phyloP scores from a whole-genome alignment of 257 asterid species.

The Mitragyna speciosa region DNA sequence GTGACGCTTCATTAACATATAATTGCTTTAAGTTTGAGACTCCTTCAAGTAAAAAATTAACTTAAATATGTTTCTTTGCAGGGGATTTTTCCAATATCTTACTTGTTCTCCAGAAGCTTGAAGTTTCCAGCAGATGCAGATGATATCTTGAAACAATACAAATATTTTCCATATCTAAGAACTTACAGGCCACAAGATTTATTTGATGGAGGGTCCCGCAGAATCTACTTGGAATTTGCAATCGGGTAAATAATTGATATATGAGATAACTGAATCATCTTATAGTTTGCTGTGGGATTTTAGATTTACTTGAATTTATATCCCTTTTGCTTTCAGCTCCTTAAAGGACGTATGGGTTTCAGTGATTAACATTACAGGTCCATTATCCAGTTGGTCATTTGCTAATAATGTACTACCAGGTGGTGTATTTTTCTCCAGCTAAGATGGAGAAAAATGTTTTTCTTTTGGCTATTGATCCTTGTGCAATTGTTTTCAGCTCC shows the following conservation, averaged over 20 bases:
- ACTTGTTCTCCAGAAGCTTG: constrained; percentile 70
- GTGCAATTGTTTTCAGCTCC: constrained; percentile 54
- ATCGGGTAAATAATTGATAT: constrained; percentile 45
- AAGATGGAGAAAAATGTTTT: not conserved
- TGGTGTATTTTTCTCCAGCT: constrained; percentile 30
- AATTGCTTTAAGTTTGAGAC: not conserved
- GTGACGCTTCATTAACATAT: not conserved
- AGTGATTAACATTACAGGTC: constrained; percentile 89
- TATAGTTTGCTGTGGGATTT: not conserved
- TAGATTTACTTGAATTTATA: not conserved
- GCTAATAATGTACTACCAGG: constrained; percentile 76
- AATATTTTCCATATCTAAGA: constrained; percentile 53
- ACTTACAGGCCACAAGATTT: constrained; percentile 33
- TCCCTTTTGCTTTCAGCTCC: constrained; percentile 53
- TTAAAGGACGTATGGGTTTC: constrained; percentile 91
- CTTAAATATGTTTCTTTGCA: constrained; percentile 33
- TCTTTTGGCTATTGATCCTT: constrained; percentile 30
- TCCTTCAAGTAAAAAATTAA: not conserved
- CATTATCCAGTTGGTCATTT: constrained; percentile 92
- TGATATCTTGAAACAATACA: constrained; percentile 48
- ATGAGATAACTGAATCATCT: not conserved
- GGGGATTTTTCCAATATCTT: constrained; percentile 86
- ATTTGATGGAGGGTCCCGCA: constrained; percentile 55
- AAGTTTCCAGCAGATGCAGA: constrained; percentile 59
- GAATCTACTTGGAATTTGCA: constrained; percentile 71